Evolutionary conservation across 2,329 filamentous ascomycete genomes (phyloP).

Genomic region (Venturia carpophila): DNA sequence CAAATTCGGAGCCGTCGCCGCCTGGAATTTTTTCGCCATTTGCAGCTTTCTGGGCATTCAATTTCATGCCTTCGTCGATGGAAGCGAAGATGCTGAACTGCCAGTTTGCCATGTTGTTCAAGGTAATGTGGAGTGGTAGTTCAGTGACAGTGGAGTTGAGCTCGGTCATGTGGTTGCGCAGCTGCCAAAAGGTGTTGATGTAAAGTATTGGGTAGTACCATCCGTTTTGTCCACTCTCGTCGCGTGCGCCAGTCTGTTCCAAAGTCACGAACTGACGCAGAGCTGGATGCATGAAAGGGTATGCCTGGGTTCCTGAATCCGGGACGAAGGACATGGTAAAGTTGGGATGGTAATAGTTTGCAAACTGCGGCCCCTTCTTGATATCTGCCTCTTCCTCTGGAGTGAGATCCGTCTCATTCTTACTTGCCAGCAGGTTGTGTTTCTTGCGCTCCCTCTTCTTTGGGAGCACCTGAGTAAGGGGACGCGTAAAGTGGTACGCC

Average conservation of each 20-base stretch:
- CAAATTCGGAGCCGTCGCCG: constrained; percentile 86
- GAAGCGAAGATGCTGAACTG: constrained; percentile 80
- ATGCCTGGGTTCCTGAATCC: constrained; percentile 63
- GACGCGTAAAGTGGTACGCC: constrained; percentile 76
- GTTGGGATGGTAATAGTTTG: constrained; percentile 91
- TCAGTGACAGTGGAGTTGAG: constrained; percentile 83
- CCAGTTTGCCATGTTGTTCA: constrained; percentile 77
- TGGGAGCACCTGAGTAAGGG: constrained; percentile 79
- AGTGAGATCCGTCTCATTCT: constrained; percentile 42
- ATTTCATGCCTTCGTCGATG: constrained; percentile 80
- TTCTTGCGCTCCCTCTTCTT: constrained; percentile 89
- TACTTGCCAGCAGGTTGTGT: constrained; percentile 64
- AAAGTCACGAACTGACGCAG: constrained; percentile 70
- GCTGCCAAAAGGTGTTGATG: constrained; percentile 95
- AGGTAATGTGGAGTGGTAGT: constrained; percentile 72
- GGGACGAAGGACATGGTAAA: constrained; percentile 83
- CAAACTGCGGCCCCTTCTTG: constrained; percentile 59
- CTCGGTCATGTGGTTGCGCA: constrained; percentile 81
- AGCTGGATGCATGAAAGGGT: constrained; percentile 60
- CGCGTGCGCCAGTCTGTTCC: constrained; percentile 72
- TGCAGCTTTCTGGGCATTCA: constrained; percentile 70
- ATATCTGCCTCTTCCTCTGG: constrained; percentile 42
- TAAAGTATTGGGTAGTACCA: constrained; percentile 93
- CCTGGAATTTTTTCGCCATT: constrained; percentile 61
- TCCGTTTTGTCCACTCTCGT: constrained; percentile 74